Evolutionary conservation across 2,329 filamentous ascomycete genomes (phyloP), one percentile per base, ranked within the genome.

Genomic region (Trichoderma pleuroti): DNA sequence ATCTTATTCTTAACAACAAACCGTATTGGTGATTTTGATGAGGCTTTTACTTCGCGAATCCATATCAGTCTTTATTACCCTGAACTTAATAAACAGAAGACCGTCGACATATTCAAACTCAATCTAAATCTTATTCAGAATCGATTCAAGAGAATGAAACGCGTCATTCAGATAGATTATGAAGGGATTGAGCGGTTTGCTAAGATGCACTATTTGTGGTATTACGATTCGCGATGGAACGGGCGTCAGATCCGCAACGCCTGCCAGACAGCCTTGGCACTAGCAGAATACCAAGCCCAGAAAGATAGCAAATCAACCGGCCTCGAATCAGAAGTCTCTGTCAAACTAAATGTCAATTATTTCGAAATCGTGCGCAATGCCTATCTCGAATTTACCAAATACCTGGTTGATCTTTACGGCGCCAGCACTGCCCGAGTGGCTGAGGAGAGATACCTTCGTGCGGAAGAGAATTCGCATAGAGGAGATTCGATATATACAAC

Each of bases 1-100:
- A 81, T 81, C 24, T 65, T 82, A 0, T 77, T 81, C 26, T 73
- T 81, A 1, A 81, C 79, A 1, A 77, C 77, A 8, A 82, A 81
- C 67, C 77, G 80, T 2, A 77, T 81, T 0, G 77, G 73, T 3
- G 76, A 75, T 1, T 78, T 81, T 21, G 79, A 81, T 62, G 78
- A 79, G 63, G 79, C 77, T 8, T 80, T 81, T 74, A 79, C 79
- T 64, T 81, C 79, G 1, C 76, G 79, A 3, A 80, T 80, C 65
- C 76, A 80, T 28, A 72, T 81, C 7, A 74, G 78, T 5, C 73
- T 81, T 2, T 77, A 78, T 42, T 81, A 81, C 66, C 39, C 60
- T n/a, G 60, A 32, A 18, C 36, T 62, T 5, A 11, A 60, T 46
- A 2, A 11, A 1, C 2, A 39, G 9, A 36, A 59, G 16, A 57